A percentile compares a stretch with the other conserved stretches of the same genome.
Evolutionary conservation across 129 eudicot genomes (phyloP).

Genomic region (Pseudognaphalium luteoalbum): DNA sequence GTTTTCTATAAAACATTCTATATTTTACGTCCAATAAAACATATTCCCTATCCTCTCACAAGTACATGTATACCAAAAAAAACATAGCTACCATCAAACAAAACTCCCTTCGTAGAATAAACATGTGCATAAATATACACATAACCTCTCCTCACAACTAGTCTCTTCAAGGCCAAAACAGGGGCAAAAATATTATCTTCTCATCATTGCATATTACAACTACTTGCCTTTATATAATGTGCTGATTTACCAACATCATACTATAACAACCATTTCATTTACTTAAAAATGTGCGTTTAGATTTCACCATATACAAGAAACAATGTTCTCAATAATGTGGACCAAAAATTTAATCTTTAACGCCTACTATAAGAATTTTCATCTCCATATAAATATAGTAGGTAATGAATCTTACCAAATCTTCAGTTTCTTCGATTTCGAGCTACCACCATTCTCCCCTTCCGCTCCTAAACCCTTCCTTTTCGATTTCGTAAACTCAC

Average conservation of each 20-base stretch:
- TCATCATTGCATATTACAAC: neutral
- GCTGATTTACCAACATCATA: neutral
- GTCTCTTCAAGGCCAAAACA: neutral
- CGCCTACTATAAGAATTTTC: neutral
- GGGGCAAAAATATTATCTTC: no score
- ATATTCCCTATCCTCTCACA: neutral
- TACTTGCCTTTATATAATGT: neutral
- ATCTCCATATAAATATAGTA: neutral
- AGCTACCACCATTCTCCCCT: conserved; percentile 22
- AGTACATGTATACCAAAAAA: neutral
- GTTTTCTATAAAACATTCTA: neutral
- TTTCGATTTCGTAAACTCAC: conserved; percentile 47
- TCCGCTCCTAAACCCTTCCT: conserved; percentile 44
- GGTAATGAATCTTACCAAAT: conserved; percentile 55
- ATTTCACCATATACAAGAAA: neutral
- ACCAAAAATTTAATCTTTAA: neutral
- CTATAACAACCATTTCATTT: neutral
- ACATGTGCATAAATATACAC: neutral
- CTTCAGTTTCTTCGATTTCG: conserved; percentile 58
- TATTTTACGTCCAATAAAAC: neutral
- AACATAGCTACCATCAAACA: neutral
- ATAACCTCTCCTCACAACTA: conserved; percentile 12
- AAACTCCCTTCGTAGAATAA: neutral
- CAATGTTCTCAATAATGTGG: neutral
- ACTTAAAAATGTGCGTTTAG: neutral